These are phyloP conservation scores for Xylaria sp. DNA, from an alignment of 2,329 filamentous ascomycete genomes.

Conservation along the genomic window DNA sequence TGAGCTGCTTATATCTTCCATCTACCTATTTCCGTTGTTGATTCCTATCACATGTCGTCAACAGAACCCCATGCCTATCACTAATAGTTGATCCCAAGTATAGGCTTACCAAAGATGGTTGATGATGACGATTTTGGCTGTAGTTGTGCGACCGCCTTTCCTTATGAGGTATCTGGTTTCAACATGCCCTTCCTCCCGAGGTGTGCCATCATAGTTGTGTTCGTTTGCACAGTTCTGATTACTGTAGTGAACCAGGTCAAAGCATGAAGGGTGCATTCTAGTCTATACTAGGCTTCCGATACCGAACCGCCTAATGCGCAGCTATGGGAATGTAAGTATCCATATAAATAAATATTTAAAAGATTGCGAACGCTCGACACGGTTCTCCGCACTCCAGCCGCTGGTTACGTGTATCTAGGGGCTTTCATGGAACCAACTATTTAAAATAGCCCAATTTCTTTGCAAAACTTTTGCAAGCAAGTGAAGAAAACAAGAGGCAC, in stretches of 20 bases:
- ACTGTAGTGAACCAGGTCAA: constrained; percentile 6
- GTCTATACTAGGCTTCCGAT: constrained; percentile 11
- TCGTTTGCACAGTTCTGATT: neutral
- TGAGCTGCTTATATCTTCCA: neutral
- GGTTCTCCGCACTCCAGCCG: constrained; percentile 12
- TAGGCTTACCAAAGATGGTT: neutral
- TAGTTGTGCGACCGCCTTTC: constrained; percentile 17
- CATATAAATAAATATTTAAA: neutral
- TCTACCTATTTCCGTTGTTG: neutral
- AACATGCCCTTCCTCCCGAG: constrained; percentile 4
- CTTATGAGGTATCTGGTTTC: neutral
- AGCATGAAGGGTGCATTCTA: neutral
- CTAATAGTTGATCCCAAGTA: neutral
- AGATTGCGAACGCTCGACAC: constrained; percentile 1
- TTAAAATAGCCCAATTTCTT: constrained; percentile 15
- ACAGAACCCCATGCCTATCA: neutral
- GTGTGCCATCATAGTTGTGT: neutral
- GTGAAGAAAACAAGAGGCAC: neutral
- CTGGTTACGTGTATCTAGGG: neutral
- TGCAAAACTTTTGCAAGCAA: constrained; percentile 15
- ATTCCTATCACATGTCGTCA: constrained; percentile 15
- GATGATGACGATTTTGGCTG: constrained; percentile 8
- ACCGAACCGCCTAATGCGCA: constrained; percentile 20
- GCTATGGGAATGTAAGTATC: neutral
- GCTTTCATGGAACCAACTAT: constrained; percentile 3